Evolutionary conservation across 2,329 filamentous ascomycete genomes (phyloP), one percentile per base, ranked within the genome.

Genomic region (Chaetomium globosum): DNA sequence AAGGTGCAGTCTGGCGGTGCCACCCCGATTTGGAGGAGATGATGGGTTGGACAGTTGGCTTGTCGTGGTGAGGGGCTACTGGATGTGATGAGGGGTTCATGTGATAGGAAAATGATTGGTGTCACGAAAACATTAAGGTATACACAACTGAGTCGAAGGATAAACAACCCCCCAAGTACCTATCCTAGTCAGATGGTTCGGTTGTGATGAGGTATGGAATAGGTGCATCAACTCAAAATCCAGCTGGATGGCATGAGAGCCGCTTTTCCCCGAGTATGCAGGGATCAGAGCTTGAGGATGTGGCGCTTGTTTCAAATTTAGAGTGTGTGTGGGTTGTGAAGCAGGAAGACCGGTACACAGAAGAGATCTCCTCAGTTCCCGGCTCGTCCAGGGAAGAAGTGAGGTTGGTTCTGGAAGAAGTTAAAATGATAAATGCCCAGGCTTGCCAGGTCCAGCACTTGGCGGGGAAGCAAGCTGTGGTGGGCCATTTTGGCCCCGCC

Each of bases 1-100:
- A 84, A 85, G 43, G 85, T 93, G n/a, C 88, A 92, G 78, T 86
- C 80, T 4, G 89, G 89, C n/a, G 88, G 88, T n/a, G 13, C 12
- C 69, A 82, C 87, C 58, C 85, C 28, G 19, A 55, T 49, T 26
- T 21, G 58, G 52, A 26, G 58, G 30, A 61, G 43, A 7, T 65
- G 19, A 59, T 13, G 19, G 23, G 53, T 16, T 12, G 36, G 12
- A 39, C 12, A 13, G 36, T 39, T 39, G 16, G 12, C 36, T 19
- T 19, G 36, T 39, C 36, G 10, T 19, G 12, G 12, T 16, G 12
- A 13, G 16, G 12, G 36, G 36, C 36, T 39, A 1, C 2, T 39
- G 6, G 43, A 6, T 8, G 49, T 8, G 49, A 4, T 21, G 52
- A 36, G 12, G 36, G 36, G 36, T 43, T 9, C 33, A 36, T 2